Conservation (phyloP, 2,329 filamentous ascomycete genomes). For the Torrubiella hemipterigena region DNA sequence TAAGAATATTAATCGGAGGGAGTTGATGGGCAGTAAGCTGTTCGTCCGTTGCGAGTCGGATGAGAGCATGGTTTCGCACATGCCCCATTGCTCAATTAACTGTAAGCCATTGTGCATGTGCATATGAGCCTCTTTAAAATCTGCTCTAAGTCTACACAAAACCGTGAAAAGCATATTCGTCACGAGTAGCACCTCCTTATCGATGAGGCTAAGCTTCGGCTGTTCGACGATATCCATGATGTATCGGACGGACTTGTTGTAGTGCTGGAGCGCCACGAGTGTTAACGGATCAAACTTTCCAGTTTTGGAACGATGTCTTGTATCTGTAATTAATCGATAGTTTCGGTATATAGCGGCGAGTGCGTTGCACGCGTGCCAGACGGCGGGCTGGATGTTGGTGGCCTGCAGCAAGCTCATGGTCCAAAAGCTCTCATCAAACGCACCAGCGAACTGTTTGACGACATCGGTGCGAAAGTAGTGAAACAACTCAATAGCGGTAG, state of each 20-base stretch:
- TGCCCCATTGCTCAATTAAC: no score
- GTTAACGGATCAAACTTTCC: not conserved
- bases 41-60: no score
- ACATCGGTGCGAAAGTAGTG: not conserved
- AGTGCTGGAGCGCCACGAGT: not conserved
- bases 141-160: no score
- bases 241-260: not conserved
- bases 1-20: no score
- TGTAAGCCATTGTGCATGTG: no score
- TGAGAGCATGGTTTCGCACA: no score
- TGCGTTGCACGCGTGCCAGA: not conserved
- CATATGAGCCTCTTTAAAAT: no score
- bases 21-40: no score
- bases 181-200: not conserved
- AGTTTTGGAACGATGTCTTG: not conserved
- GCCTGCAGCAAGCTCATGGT: not conserved
- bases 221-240: not conserved
- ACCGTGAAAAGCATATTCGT: not conserved
- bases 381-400: not conserved
- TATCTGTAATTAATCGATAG: not conserved
- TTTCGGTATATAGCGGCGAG: not conserved
- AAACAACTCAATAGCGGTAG: no score
- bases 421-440: not conserved
- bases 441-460: not conserved
- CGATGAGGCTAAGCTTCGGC: not conserved